Evolutionary conservation across 306 rosid genomes (phyloP).

Genomic region (Cucurbita ficifolia): DNA sequence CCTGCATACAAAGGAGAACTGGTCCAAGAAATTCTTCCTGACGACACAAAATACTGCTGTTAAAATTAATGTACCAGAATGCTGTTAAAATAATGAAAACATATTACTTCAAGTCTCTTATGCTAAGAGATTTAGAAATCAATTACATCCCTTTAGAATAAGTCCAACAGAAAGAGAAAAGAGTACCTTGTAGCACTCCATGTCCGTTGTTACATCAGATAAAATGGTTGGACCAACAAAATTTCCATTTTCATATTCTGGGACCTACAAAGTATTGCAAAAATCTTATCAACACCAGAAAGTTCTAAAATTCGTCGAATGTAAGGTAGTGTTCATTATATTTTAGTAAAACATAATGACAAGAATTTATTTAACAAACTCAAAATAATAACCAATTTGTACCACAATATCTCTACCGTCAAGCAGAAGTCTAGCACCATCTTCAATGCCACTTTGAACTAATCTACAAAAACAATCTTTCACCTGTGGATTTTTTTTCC

Average conservation of each 20-base stretch:
- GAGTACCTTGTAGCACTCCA: constrained; percentile 54
- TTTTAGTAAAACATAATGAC: background rate
- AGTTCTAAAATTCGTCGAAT: background rate
- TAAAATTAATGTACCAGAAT: constrained; percentile 18
- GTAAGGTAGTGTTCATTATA: background rate
- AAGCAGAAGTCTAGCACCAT: constrained; percentile 52
- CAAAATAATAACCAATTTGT: constrained; percentile 8
- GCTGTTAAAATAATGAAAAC: background rate
- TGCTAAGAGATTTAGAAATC: no score
- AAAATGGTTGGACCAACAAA: constrained; percentile 58
- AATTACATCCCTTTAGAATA: no score
- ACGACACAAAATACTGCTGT: constrained; percentile 16
- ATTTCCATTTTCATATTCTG: constrained; percentile 56
- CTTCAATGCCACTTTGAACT: constrained; percentile 43
- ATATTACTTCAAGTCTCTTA: no score
- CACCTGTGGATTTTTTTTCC: constrained; percentile 22
- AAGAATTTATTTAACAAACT: background rate
- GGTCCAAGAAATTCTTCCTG: constrained; percentile 76
- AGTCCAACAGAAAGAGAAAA: background rate
- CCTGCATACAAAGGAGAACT: constrained; percentile 61
- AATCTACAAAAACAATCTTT: constrained; percentile 39
- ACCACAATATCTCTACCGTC: constrained; percentile 55
- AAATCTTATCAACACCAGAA: background rate
- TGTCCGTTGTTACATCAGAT: constrained; percentile 39
- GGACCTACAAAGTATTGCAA: constrained; percentile 23